A percentile compares a stretch with the other conserved stretches of the same genome.
phyloP scores from a whole-genome alignment of 1,139 yeast species.

The Hemisphaericaspora xylanilytica region DNA sequence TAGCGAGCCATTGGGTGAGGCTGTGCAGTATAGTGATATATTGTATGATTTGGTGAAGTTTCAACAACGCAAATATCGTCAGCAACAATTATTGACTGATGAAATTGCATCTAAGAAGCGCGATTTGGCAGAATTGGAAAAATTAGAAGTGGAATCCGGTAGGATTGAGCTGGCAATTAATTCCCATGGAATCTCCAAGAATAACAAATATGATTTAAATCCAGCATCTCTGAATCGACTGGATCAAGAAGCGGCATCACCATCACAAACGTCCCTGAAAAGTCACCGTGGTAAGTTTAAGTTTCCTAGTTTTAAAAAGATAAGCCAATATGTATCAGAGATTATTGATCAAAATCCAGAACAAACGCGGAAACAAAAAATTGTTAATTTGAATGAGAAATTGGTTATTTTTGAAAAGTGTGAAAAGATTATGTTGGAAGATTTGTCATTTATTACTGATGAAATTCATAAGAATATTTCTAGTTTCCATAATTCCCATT shows the following conservation, averaged over 20 bases:
- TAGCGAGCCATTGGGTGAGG: conserved; percentile 82
- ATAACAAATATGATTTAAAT: conserved; percentile 28
- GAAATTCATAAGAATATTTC: conserved; percentile 49
- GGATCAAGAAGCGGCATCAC: too few species aligned
- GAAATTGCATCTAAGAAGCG: conserved; percentile 48
- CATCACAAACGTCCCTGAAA: conserved; percentile 2
- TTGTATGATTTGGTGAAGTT: conserved; percentile 67
- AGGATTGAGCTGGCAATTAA: conserved; percentile 34
- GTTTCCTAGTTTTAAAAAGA: conserved; percentile 39
- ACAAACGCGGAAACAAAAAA: conserved; percentile 56
- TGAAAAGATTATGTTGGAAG: conserved; percentile 54
- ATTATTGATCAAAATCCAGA: conserved; percentile 73
- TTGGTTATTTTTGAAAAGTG: conserved; percentile 57
- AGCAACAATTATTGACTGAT: conserved; percentile 56
- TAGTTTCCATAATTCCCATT: conserved; percentile 50
- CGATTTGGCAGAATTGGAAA: conserved; percentile 40
- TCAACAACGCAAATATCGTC: conserved; percentile 67
- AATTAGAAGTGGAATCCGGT: conserved; percentile 40
- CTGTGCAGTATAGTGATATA: conserved; percentile 71
- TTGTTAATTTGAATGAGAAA: conserved; percentile 50
- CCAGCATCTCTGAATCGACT: conserved; percentile 9
- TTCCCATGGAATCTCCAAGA: conserved; percentile 27
- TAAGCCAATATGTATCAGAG: conserved; percentile 64
- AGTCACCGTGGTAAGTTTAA: conserved; percentile 24
- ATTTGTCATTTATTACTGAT: conserved; percentile 52